Evolutionary conservation across 2,329 filamentous ascomycete genomes (phyloP), one percentile per base, ranked within the genome.

Genomic region (Domatiomyces catenatus): DNA sequence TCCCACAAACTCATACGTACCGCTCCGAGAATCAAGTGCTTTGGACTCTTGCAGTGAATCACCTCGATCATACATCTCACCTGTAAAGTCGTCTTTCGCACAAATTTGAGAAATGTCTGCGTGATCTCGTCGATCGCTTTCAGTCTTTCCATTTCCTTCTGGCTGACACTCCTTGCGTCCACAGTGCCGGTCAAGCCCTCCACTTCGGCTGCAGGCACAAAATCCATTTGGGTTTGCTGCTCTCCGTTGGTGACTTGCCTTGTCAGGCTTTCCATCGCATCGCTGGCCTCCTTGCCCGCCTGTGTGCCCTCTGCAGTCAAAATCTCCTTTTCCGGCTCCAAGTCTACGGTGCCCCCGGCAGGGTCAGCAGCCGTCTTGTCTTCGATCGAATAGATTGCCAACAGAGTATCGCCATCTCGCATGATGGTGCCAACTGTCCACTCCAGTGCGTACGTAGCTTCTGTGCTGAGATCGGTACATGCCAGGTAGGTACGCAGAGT

Each of bases 391-490:
- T 93, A 94, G 45, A 96, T 86, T 2, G 87, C 88, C 54, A 95
- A 81, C 36, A 98, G 74, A 0, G 90, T 96, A 64, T 98, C 92
- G 6, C 92, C 92, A 59, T 96, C 89, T 47, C 92, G 79, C 26
- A 98, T 73, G 5, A 96, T 88, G 0, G 90, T 96, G 6, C 92
- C 92, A 50, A 98, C 89, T 0, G 90, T 92, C 92, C 92, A 98
- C 66, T 98, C 92, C 28, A 98, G 74, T 1, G 92, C 92, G 65
- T 96, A 93, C 5, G 86, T 86, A 3, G 90, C 89, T 69, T 98
- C 92, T 39, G 92, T 86, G 59, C 89, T 95, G 2, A 96, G 71
- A 66, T 98, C 92, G 0, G 87, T 95, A 2, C 92, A 90, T n/a
- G 95, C 88, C 15, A 98, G 71, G 63, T 96, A 98, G 61, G 92